Conservation (phyloP, 2,329 filamentous ascomycete genomes). For the Tolypocladium endophyticum region DNA sequence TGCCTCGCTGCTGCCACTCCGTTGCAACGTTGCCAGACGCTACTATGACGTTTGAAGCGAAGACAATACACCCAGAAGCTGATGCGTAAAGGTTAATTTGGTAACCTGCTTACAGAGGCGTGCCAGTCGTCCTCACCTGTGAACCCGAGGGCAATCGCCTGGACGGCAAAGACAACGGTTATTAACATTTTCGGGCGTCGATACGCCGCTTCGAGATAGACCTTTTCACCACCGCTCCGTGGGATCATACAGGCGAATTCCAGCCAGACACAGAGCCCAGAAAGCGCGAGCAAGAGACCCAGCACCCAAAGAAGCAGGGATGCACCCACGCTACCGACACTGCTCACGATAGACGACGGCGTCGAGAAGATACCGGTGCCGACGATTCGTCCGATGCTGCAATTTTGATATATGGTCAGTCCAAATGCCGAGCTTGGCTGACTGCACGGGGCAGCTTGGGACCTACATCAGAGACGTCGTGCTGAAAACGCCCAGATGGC, state of each 20-base stretch:
- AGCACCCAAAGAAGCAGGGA: not conserved
- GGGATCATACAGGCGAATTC: not conserved
- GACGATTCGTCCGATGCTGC: not conserved
- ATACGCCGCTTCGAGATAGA: not conserved
- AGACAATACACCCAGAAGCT: constrained; percentile 25
- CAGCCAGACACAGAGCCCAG: not conserved
- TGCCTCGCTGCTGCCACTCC: constrained; percentile 46
- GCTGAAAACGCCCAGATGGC: not conserved
- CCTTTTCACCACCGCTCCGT: not conserved
- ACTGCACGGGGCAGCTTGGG: not conserved
- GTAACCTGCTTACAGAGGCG: not conserved
- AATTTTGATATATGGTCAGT: not conserved
- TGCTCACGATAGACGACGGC: not conserved
- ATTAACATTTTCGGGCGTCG: not conserved
- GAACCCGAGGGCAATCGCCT: not conserved
- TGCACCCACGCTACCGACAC: not conserved
- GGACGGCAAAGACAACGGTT: not conserved
- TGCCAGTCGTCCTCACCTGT: not conserved
- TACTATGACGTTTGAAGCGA: constrained; percentile 40
- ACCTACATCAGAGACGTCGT: not conserved
- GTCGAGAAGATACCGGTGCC: not conserved
- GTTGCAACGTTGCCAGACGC: constrained; percentile 38
- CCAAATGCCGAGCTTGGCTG: not conserved
- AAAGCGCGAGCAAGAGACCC: not conserved
- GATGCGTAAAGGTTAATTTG: not conserved